These are phyloP conservation scores for Rhipidocladum racemiflorum DNA, from an alignment of 176 grass and related monocot species.

Conservation along the genomic window DNA sequence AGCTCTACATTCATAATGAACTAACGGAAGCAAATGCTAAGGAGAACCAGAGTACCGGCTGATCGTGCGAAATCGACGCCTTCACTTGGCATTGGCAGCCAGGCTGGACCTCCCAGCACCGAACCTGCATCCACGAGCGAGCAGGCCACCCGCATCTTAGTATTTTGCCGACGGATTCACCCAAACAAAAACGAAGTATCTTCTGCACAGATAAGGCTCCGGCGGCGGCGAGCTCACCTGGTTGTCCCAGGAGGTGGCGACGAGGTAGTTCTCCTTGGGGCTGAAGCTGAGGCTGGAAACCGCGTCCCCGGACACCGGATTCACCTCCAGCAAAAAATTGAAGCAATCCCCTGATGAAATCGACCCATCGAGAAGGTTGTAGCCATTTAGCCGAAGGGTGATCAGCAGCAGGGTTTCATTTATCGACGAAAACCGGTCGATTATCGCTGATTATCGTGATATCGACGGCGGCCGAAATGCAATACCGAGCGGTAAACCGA, in stretches of 20 bases:
- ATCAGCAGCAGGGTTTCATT: too few relatives aligned
- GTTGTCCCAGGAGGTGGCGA: constrained; percentile 91
- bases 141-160: constrained; percentile 12
- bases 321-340: neutral
- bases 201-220: neutral
- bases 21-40: neutral
- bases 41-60: constrained; percentile 38
- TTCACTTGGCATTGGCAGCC: constrained; percentile 65
- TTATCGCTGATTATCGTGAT: too few relatives aligned
- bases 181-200: neutral
- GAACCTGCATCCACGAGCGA: constrained; percentile 48
- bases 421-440: too few relatives aligned
- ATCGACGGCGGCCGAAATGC: too few relatives aligned
- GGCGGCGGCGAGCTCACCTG: constrained; percentile 36
- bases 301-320: constrained; percentile 47
- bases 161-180: neutral
- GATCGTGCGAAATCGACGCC: constrained; percentile 70
- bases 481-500: too few relatives aligned
- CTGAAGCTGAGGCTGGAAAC: constrained; percentile 88
- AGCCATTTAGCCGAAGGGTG: neutral
- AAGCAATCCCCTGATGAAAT: constrained; percentile 8
- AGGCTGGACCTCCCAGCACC: constrained; percentile 75
- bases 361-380: neutral
- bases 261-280: constrained; percentile 63
- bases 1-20: neutral